phyloP scores from a whole-genome alignment of 139 green algal genomes.

The Volvox africanus region DNA sequence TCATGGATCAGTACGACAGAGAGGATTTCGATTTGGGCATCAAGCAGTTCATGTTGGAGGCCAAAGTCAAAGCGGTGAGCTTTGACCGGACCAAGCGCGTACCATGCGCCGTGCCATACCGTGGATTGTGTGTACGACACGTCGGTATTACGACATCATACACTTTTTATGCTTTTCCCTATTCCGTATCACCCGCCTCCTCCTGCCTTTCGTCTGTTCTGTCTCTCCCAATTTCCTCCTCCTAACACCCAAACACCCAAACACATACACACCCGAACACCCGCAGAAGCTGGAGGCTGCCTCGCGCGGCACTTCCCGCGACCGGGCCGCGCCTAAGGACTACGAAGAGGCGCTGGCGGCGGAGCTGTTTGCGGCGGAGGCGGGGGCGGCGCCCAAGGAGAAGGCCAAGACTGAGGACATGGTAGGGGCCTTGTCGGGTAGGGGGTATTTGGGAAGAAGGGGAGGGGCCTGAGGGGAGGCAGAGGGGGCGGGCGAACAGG shows the following conservation, averaged over 20 bases:
- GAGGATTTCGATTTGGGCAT: conserved; percentile 79
- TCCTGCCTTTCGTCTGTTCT: background rate
- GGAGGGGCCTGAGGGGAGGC: background rate
- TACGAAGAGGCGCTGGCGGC: conserved; percentile 75
- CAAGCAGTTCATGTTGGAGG: conserved; percentile 79
- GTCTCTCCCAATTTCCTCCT: background rate
- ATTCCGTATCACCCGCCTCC: too few relatives aligned
- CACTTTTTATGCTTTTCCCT: background rate
- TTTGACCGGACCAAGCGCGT: background rate
- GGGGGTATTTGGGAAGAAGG: background rate
- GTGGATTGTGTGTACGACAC: too few relatives aligned
- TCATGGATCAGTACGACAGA: conserved; percentile 71
- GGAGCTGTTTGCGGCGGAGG: conserved; percentile 67
- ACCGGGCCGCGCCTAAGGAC: conserved; percentile 54
- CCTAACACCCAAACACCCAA: too few relatives aligned
- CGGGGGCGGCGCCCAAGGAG: conserved; percentile 39
- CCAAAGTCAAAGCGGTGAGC: conserved; percentile 47
- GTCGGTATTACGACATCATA: too few relatives aligned
- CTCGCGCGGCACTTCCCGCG: conserved; percentile 24
- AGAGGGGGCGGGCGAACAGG: background rate
- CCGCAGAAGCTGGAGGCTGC: conserved; percentile 57
- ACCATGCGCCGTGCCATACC: background rate
- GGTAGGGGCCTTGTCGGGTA: background rate
- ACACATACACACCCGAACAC: background rate
- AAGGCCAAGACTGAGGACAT: conserved; percentile 55